Base-by-base conservation (phyloP, 768 basidiomycete species). In the Amyloporia xantha region DNA sequence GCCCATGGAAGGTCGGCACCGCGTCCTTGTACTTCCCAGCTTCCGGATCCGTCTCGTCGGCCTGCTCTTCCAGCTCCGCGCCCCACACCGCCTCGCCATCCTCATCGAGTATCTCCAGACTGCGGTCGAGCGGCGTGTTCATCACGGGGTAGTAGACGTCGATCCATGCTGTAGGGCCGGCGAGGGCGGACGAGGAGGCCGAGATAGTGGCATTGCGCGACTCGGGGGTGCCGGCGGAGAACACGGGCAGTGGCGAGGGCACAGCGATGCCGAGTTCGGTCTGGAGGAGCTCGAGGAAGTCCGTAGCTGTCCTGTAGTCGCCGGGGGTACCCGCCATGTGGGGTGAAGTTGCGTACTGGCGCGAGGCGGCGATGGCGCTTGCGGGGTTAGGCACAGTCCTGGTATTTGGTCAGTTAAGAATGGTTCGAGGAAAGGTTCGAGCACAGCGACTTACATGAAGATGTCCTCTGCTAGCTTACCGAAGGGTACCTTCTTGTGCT, bases 61-160 rank as follows among this genome's bases (percentile, higher is more conserved):
- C 86, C 23, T 78, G 72, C 59, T 91, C 88, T 53, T 78, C 73
- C 1, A 96, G 69, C 54, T 86, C 77, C 17, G 91, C 91, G 36
- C 68, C 71, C 86, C 89, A 88, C 4, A 73, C 62, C 12, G 71
- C 60, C 17, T 65, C 59, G 2, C 81, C 82, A 35, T 78, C 70
- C 12, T 73, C 72, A 19, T 71, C 77, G 38, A 89, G 66, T 19
- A 93, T 79, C 41, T 84, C 75, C 10, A 94, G 66, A 51, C 75
- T 76, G 43, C 81, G 78, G 46, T 84, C 77, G 5, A 84, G 70
- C 1, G 89, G 81, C 0, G 79, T 85, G 65, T 95, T 91, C 70
- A 95, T 68, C 36, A 92, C 73, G 1, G 94, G 92, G 65, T 86
- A 95, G 65, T 98, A 96, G 30, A 77, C 75, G 55, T 91, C 88